Evolutionary conservation across 805 yeast genomes (phyloP), one percentile per base, ranked within the genome.

Genomic region (Hanseniaspora singularis): DNA sequence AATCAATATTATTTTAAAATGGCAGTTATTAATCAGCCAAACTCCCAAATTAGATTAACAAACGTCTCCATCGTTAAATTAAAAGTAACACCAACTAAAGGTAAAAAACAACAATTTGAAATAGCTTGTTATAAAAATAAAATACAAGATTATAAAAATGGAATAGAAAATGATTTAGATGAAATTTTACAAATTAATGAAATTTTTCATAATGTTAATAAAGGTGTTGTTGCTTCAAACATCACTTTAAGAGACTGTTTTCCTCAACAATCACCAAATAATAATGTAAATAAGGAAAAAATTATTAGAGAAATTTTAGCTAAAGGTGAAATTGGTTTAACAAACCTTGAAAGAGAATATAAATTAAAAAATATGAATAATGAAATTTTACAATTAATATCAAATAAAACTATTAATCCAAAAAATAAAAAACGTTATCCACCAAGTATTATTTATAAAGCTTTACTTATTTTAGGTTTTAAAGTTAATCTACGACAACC

Each of bases 141-240:
- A 59, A 96, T 92, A 4, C 97, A 89, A 61, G 98, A 92, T 62
- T 92, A 87, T 77, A 71, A 96, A 36, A 53, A 56, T 44, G 62
- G 60, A 38, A 49, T 57, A 53, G 98, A 92, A 58, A 89, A 85
- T 54, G 96, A 92, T 60, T 62, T 92, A 8, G 97, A 92, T 65
- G 98, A 92, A 59, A 98, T 92, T 2, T 68, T 92, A 31, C 98
- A 92, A 61, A 86, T 92, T 45, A 95, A 87, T n/a, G 95, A 83
- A 61, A 94, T 92, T 1, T 92, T 92, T 57, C 61, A 77, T 30
- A 92, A 92, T 58, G 97, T 88, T 0, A 85, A 95, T 14, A 92
- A 92, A 58, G 98, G 98, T 2, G 86, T 78, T 52, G 88, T 84
- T 1, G 97, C 97, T 2, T 78, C 88, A 15, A 76, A 82, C 54